Evolutionary conservation across 2,329 filamentous ascomycete genomes (phyloP), one percentile per base, ranked within the genome.

Genomic region (Neopestalotiopsis sp.): DNA sequence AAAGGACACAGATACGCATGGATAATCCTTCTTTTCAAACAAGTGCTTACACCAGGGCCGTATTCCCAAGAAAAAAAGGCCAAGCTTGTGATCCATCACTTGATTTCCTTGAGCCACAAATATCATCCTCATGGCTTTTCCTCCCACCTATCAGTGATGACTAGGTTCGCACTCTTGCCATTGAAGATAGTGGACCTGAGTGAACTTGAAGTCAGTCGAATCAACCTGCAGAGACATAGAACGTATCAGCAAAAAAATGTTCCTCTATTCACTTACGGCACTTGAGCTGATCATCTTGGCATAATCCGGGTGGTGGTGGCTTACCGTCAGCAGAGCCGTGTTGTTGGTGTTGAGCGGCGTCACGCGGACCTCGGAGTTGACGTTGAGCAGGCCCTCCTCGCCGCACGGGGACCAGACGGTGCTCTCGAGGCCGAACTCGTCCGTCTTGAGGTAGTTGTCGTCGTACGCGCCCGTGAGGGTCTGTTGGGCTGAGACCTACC

Each of bases 391-490:
- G 68, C 83, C 84, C 53, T 82, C 79, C 28, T 78, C 75, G 66
- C 85, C 85, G 78, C 85, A 87, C 17, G 84, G 84, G 63, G 85
- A 86, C 85, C 85, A 87, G 70, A 87, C 83, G 56, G 80, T 79
- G 45, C 82, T 83, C 57, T 81, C 80, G 73, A 81, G 79, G 65
- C 82, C 80, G 69, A 85, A 80, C 65, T 79, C 74, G 72, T 87
- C 85, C 62, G 80, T 80, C 76, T 83, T 82, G 70, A 75, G 75
- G 77, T 86, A 87, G 71, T 81, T 79, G 49, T 77, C 76, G 68
- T 73, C 70, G 66, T 75, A 80, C 17, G 84, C 84, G 20, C 85
- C 85, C 2, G 75, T 77, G 75, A 86, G 83, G 32, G 70, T 76
- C 70, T 82, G 80, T 65, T 75, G 80, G 76, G 71, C 79, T 68